These are phyloP conservation scores for Pinus albicaulis DNA, from an alignment of 75 land plant species.

Conservation along the genomic window DNA sequence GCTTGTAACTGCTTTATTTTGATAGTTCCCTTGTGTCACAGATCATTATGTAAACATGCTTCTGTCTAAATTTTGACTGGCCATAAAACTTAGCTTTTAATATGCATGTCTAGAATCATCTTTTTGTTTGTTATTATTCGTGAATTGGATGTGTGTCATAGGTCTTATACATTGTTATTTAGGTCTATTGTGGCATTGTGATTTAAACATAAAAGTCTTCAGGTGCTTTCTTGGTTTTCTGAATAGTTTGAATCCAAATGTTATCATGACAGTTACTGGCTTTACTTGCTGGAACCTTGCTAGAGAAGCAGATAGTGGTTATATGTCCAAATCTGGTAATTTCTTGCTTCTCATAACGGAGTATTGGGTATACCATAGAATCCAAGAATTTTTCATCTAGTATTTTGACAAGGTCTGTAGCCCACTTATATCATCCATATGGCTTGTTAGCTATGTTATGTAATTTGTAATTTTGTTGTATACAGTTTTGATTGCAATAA, in stretches of 20 bases:
- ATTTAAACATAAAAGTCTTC: background rate
- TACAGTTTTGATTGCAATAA: background rate
- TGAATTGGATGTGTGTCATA: background rate
- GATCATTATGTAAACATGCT: background rate
- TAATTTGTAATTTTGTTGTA: background rate
- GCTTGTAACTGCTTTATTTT: background rate
- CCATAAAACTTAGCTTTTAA: background rate
- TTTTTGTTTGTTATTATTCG: background rate
- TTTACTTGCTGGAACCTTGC: slow-evolving; percentile 66
- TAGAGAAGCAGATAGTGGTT: slow-evolving; percentile 96
- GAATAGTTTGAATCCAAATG: background rate
- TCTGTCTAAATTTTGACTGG: background rate
- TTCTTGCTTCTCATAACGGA: background rate
- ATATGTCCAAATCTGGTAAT: slow-evolving; percentile 90
- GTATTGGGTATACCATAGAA: background rate
- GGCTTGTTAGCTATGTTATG: background rate
- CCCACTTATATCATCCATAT: background rate
- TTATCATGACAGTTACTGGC: slow-evolving; percentile 61
- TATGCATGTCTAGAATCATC: background rate
- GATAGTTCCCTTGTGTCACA: background rate
- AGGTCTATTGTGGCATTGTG: background rate
- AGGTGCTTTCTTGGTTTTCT: background rate
- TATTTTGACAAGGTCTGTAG: background rate
- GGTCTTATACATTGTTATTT: background rate
- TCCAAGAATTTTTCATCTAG: background rate